Conservation (phyloP, 768 basidiomycete genomes). For the Lyophyllum shimeji region DNA sequence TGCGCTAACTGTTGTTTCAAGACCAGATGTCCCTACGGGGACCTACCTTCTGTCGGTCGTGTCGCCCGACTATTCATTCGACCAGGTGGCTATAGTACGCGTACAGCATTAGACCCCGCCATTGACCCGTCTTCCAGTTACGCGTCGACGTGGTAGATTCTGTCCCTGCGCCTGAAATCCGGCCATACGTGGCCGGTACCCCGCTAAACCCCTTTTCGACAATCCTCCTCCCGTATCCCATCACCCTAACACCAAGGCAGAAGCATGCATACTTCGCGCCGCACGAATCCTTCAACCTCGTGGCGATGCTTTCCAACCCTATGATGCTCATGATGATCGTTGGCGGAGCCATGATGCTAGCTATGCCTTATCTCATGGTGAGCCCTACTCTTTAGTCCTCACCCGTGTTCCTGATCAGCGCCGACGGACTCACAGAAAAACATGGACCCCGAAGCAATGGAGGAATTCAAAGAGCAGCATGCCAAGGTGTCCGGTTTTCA, state of each 20-base stretch:
- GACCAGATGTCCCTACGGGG: constrained; percentile 67
- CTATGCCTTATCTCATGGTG: constrained; percentile 78
- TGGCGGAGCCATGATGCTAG: constrained; percentile 65
- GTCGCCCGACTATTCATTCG: constrained; percentile 68
- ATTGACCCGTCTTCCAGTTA: constrained; percentile 40
- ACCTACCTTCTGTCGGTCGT: constrained; percentile 68
- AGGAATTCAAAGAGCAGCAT: constrained; percentile 64
- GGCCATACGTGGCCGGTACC: constrained; percentile 67
- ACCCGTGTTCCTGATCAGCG: background rate
- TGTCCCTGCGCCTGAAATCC: constrained; percentile 42
- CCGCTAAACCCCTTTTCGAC: constrained; percentile 59
- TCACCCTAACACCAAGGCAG: constrained; percentile 52
- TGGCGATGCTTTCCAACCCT: constrained; percentile 78
- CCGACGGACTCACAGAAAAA: constrained; percentile 55
- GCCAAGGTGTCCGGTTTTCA: constrained; percentile 55
- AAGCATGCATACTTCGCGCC: constrained; percentile 68
- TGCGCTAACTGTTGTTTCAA: constrained; percentile 24
- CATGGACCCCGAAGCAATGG: constrained; percentile 67
- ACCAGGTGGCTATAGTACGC: constrained; percentile 48
- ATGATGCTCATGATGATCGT: constrained; percentile 82
- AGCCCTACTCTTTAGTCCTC: constrained; percentile 8
- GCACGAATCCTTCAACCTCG: constrained; percentile 68
- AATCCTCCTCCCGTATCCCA: constrained; percentile 59
- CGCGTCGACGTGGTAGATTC: constrained; percentile 62
- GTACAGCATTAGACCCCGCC: background rate